Conservation (phyloP, 139 green algal species). For the Edaphochlamys debaryana region DNA sequence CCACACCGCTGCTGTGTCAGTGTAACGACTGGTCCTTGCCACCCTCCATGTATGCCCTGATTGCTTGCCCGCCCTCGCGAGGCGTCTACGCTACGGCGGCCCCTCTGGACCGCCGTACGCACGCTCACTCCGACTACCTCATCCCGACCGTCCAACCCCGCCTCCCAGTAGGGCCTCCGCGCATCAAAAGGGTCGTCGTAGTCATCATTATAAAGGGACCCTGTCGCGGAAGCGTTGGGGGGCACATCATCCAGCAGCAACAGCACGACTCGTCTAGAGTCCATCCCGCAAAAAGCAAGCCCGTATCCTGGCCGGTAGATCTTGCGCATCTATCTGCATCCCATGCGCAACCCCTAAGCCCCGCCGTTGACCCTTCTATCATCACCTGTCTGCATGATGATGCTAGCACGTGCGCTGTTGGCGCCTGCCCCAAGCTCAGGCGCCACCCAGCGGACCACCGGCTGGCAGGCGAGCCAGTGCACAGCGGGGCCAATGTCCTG, state of each 20-base stretch:
- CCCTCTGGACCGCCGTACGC: not conserved
- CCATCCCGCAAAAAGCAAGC: too few relatives aligned
- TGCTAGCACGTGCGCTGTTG: not conserved
- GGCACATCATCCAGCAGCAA: too few relatives aligned
- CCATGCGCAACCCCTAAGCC: too few relatives aligned
- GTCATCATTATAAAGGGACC: not conserved
- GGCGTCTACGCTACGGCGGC: too few relatives aligned
- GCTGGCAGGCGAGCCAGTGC: not conserved
- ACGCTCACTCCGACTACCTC: conserved; percentile 14
- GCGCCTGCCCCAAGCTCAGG: not conserved
- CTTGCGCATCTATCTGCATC: too few relatives aligned
- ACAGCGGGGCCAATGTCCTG: not conserved
- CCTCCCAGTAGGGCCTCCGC: not conserved
- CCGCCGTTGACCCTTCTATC: not conserved
- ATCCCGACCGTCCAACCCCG: not conserved
- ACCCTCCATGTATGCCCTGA: too few relatives aligned
- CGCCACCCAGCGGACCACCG: conserved; percentile 7
- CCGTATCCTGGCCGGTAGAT: too few relatives aligned
- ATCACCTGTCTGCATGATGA: conserved; percentile 1
- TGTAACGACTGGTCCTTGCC: not conserved
- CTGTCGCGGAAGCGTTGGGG: not conserved
- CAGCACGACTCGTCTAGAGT: too few relatives aligned
- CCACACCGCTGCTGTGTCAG: not conserved
- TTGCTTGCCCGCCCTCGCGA: too few relatives aligned
- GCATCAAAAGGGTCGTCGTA: not conserved